Evolutionary conservation across 495 filamentous ascomycete species (phyloP).

Genomic region (Podospora appendiculata): DNA sequence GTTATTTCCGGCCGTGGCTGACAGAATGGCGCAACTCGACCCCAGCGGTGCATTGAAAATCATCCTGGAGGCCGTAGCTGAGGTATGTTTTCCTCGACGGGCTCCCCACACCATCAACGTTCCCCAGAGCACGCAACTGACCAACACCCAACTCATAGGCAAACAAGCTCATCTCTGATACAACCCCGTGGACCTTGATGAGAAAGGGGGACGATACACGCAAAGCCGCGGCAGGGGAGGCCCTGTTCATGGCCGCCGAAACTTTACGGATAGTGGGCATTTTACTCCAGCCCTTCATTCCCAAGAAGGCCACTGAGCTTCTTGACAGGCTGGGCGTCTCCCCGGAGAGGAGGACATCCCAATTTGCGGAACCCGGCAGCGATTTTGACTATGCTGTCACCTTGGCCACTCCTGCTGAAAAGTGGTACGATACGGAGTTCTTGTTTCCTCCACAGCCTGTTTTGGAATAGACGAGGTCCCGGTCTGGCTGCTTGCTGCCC

Average conservation of each 20-base stretch:
- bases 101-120: not conserved
- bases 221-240: conserved; percentile 9
- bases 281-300: conserved; percentile 86
- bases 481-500: too few species aligned
- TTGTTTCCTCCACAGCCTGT: too few species aligned
- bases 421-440: too few species aligned
- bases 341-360: conserved; percentile 47
- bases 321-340: conserved; percentile 72
- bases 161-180: conserved; percentile 54
- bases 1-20: conserved; percentile 27
- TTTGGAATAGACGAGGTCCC: too few species aligned
- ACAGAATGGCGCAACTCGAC: conserved; percentile 57
- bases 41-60: conserved; percentile 55
- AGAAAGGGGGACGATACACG: conserved; percentile 6
- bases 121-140: not conserved
- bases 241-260: conserved; percentile 67
- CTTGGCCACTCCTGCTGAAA: too few species aligned
- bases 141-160: conserved; percentile 43
- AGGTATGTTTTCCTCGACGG: conserved; percentile 26
- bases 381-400: conserved; percentile 59
- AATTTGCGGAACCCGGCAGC: conserved; percentile 44
- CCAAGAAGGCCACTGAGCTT: conserved; percentile 63
- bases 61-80: conserved; percentile 55
- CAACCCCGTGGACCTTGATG: conserved; percentile 26
- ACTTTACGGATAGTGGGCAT: conserved; percentile 75